A percentile compares a stretch with the other conserved stretches of the same genome.
These are phyloP conservation scores for Pyrenophora graminea DNA, from an alignment of 2,329 filamentous ascomycete species.

Conservation along the genomic window DNA sequence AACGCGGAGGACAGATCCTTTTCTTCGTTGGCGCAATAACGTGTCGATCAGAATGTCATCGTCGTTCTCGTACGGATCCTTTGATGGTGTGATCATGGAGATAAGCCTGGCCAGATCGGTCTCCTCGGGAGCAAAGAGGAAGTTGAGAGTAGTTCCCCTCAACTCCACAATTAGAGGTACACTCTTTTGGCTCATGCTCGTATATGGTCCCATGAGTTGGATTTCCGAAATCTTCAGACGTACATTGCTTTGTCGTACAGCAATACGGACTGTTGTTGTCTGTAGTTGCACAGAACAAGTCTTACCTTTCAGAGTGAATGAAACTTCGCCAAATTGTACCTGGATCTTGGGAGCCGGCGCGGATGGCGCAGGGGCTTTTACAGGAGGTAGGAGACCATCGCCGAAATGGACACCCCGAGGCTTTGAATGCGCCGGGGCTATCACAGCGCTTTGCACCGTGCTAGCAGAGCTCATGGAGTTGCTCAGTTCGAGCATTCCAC, in stretches of 20 bases:
- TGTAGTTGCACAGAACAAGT: slow-evolving; percentile 75
- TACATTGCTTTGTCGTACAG: slow-evolving; percentile 73
- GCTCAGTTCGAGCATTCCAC: slow-evolving; percentile 86
- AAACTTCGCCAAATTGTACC: slow-evolving; percentile 73
- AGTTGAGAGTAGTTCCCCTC: slow-evolving; percentile 69
- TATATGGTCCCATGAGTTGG: slow-evolving; percentile 72
- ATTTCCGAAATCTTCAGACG: slow-evolving; percentile 75
- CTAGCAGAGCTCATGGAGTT: slow-evolving; percentile 78
- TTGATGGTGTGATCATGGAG: slow-evolving; percentile 86
- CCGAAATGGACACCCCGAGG: slow-evolving; percentile 63
- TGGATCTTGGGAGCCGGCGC: slow-evolving; percentile 66
- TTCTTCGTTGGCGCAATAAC: slow-evolving; percentile 79
- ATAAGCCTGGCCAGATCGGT: slow-evolving; percentile 80
- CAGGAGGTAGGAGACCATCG: slow-evolving; percentile 43
- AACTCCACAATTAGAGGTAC: slow-evolving; percentile 68
- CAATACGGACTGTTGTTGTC: slow-evolving; percentile 80
- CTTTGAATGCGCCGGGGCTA: slow-evolving; percentile 36
- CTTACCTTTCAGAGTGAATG: slow-evolving; percentile 76
- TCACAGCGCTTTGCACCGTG: slow-evolving; percentile 50
- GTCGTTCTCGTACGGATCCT: slow-evolving; percentile 83
- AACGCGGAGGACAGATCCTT: slow-evolving; percentile 79
- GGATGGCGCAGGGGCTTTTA: slow-evolving; percentile 17
- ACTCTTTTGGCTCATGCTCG: slow-evolving; percentile 57
- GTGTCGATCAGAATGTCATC: slow-evolving; percentile 96
- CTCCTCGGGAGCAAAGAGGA: slow-evolving; percentile 72